phyloP scores from a whole-genome alignment of 192 early-diverging fungal species.

The Entomortierella parvispora region DNA sequence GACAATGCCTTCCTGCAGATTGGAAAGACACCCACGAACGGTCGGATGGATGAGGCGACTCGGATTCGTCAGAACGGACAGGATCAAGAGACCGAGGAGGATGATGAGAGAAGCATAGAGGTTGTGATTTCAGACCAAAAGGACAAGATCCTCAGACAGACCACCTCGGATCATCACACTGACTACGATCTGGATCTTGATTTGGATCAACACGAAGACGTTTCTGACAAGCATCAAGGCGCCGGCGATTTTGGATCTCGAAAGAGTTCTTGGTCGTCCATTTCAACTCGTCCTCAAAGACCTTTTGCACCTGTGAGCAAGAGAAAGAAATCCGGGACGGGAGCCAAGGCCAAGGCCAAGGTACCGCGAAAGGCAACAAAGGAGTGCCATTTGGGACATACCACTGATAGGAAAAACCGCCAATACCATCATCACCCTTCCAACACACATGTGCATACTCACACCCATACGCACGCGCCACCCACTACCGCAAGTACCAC shows the following conservation, averaged over 20 bases:
- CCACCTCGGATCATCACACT: neutral
- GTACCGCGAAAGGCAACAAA: conserved; percentile 9
- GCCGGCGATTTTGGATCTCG: neutral
- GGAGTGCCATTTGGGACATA: neutral
- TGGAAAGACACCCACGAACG: conserved; percentile 35
- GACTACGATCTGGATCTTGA: conserved; percentile 17
- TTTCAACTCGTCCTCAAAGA: conserved; percentile 26
- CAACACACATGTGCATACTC: neutral
- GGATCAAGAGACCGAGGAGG: conserved; percentile 1
- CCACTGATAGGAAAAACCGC: conserved; percentile 5
- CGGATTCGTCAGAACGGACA: neutral
- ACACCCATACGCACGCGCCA: neutral
- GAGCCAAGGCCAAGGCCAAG: conserved; percentile 1
- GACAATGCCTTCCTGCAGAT: conserved; percentile 46
- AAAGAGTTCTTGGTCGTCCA: conserved; percentile 22
- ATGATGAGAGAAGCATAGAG: conserved; percentile 31
- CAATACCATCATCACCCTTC: conserved; percentile 1
- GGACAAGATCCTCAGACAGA: conserved; percentile 30
- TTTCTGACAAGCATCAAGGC: neutral
- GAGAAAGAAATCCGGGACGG: conserved; percentile 20
- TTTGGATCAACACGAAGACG: conserved; percentile 8
- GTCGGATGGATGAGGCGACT: conserved; percentile 26
- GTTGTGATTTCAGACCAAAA: conserved; percentile 40
- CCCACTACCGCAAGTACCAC: neutral
- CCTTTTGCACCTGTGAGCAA: conserved; percentile 46